These are phyloP conservation scores for Sporothrix phasma DNA, from an alignment of 2,329 filamentous ascomycete genomes.

Conservation along the genomic window DNA sequence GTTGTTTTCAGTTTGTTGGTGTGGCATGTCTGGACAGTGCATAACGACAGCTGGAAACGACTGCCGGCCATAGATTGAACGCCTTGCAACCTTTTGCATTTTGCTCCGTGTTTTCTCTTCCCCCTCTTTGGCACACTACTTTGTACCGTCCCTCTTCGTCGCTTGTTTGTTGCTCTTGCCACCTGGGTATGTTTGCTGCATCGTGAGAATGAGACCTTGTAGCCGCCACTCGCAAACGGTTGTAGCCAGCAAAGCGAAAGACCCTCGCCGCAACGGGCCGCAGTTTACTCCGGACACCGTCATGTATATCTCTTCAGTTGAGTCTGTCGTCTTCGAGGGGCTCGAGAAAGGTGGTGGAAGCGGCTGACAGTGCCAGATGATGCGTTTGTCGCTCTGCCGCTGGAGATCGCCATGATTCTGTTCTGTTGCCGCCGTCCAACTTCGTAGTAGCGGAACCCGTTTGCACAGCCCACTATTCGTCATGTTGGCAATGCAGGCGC, in stretches of 20 bases:
- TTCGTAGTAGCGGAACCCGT: constrained; percentile 1
- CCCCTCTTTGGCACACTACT: not conserved
- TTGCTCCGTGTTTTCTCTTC: not conserved
- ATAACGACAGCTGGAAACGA: not conserved
- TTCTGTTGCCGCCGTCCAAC: not conserved
- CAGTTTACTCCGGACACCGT: not conserved
- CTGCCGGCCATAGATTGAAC: not conserved
- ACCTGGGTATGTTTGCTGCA: not conserved
- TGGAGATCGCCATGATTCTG: not conserved
- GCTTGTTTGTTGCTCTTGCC: not conserved
- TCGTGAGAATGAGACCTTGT: not conserved
- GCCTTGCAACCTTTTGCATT: not conserved
- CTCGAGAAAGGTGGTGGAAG: not conserved
- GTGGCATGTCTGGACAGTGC: not conserved
- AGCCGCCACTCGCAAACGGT: not conserved
- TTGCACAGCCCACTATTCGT: constrained; percentile 2
- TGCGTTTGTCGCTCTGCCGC: not conserved
- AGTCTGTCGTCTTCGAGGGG: not conserved
- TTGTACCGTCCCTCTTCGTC: not conserved
- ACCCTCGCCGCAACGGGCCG: not conserved
- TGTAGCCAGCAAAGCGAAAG: not conserved
- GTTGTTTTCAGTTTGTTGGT: constrained; percentile 4
- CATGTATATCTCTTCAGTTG: not conserved
- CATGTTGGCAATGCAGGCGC: constrained; percentile 11
- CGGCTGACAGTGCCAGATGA: not conserved